Evolutionary conservation across 2,329 filamentous ascomycete species (phyloP), one percentile per base, ranked within the genome.

Genomic region (Ambrosiella xylebori): DNA sequence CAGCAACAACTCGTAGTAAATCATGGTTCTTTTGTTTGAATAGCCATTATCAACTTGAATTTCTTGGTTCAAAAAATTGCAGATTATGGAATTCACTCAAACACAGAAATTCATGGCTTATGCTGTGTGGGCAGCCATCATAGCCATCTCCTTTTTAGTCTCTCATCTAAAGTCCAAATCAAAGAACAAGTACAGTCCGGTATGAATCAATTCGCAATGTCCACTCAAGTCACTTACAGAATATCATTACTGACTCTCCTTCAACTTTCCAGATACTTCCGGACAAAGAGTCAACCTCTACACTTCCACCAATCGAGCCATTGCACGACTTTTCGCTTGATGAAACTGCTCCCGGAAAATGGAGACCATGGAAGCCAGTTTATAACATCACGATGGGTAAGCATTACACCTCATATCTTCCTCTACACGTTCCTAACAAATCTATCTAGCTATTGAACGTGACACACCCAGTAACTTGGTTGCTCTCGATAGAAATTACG

Each of bases 311-410:
- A 2, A 56, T 62, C 40, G 61, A 66, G 37, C 63, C 70, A 0
- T 60, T 69, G 1, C 44, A 61, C 0, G 63, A 65, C 3, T 72
- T 74, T 58, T 66, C 74, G 61, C 76, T 74, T 71, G 64, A 68
- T 41, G 60, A 63, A 1, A 67, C 66, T 1, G 65, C 68, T 7
- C 73, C 74, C 0, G 61, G 64, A 2, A 67, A 70, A 41, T 68
- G 74, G 40, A 68, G 76, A 1, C 75, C 74, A 0, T 78, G 76
- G 64, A 78, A 77, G 64, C 71, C 74, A 0, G 70, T 70, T 2
- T 79, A 77, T 62, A 68, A 78, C 62, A 77, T 79, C 60, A 77
- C 74, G 0, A 79, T 80, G 76, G 76, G 76, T 74, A 64, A 19
- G 11, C 17, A 44, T 9, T 15, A 35, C 41, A 19, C 38, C 12